Percentiles rank a stretch among this genome's conserved stretches.
Evolutionary conservation across 2,329 filamentous ascomycete genomes (phyloP).

Genomic region (Daldinia sp.): DNA sequence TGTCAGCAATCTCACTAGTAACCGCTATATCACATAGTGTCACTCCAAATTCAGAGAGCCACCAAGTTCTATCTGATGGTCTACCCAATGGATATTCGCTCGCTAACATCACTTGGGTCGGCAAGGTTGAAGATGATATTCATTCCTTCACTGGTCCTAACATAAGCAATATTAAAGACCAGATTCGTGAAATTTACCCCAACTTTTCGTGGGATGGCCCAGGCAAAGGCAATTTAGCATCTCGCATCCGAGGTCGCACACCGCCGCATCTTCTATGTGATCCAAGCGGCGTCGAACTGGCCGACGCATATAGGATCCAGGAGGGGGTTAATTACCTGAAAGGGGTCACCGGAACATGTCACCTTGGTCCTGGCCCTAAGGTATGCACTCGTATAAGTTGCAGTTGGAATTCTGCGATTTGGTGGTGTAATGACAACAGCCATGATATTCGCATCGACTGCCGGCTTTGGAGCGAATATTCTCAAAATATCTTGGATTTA

Average conservation of each 20-base stretch:
- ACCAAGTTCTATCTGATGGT: neutral
- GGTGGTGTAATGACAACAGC: conserved; percentile 29
- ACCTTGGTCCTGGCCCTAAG: conserved; percentile 13
- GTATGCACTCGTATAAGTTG: conserved; percentile 26
- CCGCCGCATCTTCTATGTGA: conserved; percentile 3
- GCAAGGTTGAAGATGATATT: conserved; percentile 11
- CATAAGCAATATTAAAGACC: conserved; percentile 20
- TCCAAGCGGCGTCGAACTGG: conserved; percentile 23
- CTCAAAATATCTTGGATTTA: conserved; percentile 17
- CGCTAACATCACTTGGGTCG: conserved; percentile 20
- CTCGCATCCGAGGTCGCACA: neutral
- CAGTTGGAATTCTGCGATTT: conserved; percentile 22
- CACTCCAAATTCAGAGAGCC: neutral
- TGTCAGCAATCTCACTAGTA: neutral
- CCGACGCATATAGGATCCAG: conserved; percentile 21
- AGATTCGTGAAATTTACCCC: conserved; percentile 22
- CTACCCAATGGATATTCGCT: conserved; percentile 16
- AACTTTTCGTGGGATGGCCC: conserved; percentile 14
- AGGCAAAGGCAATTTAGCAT: neutral
- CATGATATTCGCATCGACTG: conserved; percentile 17
- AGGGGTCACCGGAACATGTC: conserved; percentile 6
- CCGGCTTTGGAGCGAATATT: conserved; percentile 15
- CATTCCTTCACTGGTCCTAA: conserved; percentile 20
- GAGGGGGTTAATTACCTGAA: conserved; percentile 28
- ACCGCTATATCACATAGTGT: neutral